These are phyloP conservation scores for Gossypium australe DNA, from an alignment of 345 rosid species.

Conservation along the genomic window DNA sequence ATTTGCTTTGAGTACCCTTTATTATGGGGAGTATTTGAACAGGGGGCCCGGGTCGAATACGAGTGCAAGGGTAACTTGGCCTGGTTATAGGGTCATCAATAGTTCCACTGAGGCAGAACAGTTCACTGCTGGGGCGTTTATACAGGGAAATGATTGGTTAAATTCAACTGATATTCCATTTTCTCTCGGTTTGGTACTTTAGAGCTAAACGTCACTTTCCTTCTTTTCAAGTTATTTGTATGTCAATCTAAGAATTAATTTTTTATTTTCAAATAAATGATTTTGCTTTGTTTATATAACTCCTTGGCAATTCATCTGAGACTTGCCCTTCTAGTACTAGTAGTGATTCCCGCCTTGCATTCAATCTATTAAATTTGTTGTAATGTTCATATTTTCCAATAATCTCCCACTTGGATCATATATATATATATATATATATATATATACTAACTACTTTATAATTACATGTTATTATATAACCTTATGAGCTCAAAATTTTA, in stretches of 20 bases:
- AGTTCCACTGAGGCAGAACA: constrained; percentile 41
- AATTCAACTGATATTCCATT: constrained; percentile 49
- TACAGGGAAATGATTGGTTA: constrained; percentile 62
- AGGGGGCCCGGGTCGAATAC: constrained; percentile 61
- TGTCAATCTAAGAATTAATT: not conserved
- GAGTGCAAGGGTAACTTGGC: constrained; percentile 60
- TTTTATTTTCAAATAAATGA: not conserved
- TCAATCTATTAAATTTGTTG: too few relatives aligned
- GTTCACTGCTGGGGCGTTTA: constrained; percentile 54
- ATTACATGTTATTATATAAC: too few relatives aligned
- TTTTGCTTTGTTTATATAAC: not conserved
- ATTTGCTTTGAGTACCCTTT: constrained; percentile 49
- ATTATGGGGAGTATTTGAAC: constrained; percentile 72
- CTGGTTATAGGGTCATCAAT: constrained; percentile 51
- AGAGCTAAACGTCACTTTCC: not conserved
- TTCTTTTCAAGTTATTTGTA: not conserved
- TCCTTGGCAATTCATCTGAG: not conserved
- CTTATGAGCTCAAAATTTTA: too few relatives aligned
- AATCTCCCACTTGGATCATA: too few relatives aligned
- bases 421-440: too few relatives aligned
- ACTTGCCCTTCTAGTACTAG: not conserved
- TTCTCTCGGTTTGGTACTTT: constrained; percentile 8
- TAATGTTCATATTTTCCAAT: too few relatives aligned
- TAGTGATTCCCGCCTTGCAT: not conserved
- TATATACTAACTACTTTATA: too few relatives aligned